phyloP scores from a whole-genome alignment of 306 rosid species.

The Abrus precatorius region DNA sequence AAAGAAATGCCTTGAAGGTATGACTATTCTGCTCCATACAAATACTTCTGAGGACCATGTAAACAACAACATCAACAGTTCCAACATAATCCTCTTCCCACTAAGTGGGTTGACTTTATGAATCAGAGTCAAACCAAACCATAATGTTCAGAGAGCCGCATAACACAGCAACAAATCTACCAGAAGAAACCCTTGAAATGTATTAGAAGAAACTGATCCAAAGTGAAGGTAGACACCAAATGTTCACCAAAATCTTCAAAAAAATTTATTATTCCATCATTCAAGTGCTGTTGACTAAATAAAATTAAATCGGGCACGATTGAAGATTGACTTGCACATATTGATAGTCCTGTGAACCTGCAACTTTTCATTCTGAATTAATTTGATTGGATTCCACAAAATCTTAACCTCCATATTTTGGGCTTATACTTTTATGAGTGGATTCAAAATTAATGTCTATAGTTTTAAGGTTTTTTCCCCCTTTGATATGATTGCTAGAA shows the following conservation, averaged over 20 bases:
- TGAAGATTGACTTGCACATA: background rate
- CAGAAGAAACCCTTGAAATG: background rate
- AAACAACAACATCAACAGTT: background rate
- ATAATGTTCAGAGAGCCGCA: background rate
- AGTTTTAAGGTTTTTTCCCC: background rate
- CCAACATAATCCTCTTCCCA: too few relatives aligned
- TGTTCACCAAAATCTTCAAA: background rate
- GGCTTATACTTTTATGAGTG: background rate
- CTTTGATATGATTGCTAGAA: background rate
- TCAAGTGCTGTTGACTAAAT: background rate
- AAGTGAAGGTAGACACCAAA: background rate
- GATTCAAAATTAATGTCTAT: background rate
- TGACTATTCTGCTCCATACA: constrained; percentile 9
- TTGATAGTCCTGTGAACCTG: background rate
- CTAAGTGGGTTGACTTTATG: background rate
- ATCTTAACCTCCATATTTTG: background rate
- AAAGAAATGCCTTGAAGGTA: constrained; percentile 11
- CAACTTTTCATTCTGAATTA: background rate
- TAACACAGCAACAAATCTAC: background rate
- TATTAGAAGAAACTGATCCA: constrained; percentile 16
- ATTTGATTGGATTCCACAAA: background rate
- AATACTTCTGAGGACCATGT: background rate
- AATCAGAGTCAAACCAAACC: background rate
- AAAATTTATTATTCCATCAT: background rate
- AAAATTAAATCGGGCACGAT: background rate